These are phyloP conservation scores for Letharia columbiana DNA, from an alignment of 495 filamentous ascomycete species.

Conservation along the genomic window DNA sequence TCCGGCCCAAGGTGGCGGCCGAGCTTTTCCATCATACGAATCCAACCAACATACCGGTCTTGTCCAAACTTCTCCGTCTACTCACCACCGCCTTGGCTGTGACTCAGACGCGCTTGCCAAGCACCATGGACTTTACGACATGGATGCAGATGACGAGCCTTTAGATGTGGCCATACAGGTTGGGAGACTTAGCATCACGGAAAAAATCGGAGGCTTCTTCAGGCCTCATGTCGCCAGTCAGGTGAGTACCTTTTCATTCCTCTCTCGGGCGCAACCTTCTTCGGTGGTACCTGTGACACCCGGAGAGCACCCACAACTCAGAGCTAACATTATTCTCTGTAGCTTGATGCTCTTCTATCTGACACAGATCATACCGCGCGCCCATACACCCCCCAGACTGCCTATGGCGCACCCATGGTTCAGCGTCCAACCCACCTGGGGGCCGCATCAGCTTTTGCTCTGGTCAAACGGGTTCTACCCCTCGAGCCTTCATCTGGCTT, in stretches of 20 bases:
- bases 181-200: conserved; percentile 58
- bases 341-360: not conserved
- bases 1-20: not conserved
- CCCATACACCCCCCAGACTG: not conserved
- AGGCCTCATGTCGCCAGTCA: conserved; percentile 25
- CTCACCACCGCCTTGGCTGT: not conserved
- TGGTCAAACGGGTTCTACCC: not conserved
- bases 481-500: conserved; percentile 10
- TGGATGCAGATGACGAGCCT: conserved; percentile 43
- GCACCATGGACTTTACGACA: conserved; percentile 20
- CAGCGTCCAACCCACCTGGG: not conserved
- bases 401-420: not conserved
- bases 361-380: not conserved
- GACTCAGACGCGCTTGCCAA: not conserved
- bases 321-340: not conserved
- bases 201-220: conserved; percentile 52
- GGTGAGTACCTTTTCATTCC: conserved; percentile 4
- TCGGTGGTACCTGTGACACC: not conserved
- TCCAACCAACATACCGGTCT: not conserved
- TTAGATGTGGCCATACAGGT: conserved; percentile 56
- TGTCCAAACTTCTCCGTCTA: not conserved
- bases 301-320: too few species aligned
- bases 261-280: not conserved
- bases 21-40: not conserved
- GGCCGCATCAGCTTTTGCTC: not conserved